Evolutionary conservation across 2,329 filamentous ascomycete genomes (phyloP), one percentile per base, ranked within the genome.

Genomic region (Sporothrix euskadiensis): DNA sequence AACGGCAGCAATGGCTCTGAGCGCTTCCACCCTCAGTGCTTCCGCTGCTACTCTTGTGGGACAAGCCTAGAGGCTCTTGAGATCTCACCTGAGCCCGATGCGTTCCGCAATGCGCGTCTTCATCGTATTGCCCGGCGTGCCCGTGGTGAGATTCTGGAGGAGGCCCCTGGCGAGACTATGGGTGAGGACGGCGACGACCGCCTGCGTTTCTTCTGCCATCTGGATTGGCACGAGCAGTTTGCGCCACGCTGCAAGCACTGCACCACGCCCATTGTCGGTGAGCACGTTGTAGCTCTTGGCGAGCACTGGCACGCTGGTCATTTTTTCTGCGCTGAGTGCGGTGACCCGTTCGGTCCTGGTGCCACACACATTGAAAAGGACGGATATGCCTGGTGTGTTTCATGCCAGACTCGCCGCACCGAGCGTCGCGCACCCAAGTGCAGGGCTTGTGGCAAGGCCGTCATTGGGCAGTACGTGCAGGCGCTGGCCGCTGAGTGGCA

Each of bases 281-380:
- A 98, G 82, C 94, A 98, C 77, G 91, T 98, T 44, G 91, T 98
- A 16, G 96, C 96, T 1, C 93, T 97, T 73, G 96, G 96, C 0
- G 89, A 91, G n/a, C 94, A 97, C 83, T 99, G 94, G 93, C 96
- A 99, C 81, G 92, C 93, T 71, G 96, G 96, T 0, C 96, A 99
- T 83, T 99, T 99, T 84, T 99, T 99, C 87, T 99, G 96, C 80
- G 96, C 96, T 57, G 94, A 99, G 85, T 99, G 96, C 80, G 96
- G 96, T 77, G 95, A 99, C 83, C 95, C 96, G 0, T 99, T 99
- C 80, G 93, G 87, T 77, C 85, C 86, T 66, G 88, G 88, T 74
- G 88, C 87, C 83, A 91, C 89, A 63, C 89, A 91, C 78, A 90
- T 99, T 72, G 96, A 99, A 81, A 97, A 97, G 83, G 95, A 98